phyloP scores from a whole-genome alignment of 805 yeast species.

The Wickerhamiella lipophila region DNA sequence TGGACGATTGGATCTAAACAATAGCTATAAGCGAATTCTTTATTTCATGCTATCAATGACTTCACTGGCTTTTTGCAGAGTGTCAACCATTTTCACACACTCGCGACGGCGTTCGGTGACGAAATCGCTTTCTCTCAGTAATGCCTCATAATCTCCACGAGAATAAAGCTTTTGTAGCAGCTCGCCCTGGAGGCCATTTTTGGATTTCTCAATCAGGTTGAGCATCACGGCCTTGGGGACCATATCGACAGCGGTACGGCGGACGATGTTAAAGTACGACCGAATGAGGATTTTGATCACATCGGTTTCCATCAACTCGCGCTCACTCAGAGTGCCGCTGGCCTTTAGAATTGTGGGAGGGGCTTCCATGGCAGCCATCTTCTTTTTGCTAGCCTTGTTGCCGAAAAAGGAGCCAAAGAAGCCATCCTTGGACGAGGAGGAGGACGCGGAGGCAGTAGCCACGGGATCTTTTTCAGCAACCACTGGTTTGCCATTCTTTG shows the following conservation, averaged over 20 bases:
- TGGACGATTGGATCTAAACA: too few species aligned
- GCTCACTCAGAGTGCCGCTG: constrained; percentile 80
- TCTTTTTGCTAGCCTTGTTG: constrained; percentile 63
- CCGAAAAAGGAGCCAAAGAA: constrained; percentile 94
- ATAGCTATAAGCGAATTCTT: too few species aligned
- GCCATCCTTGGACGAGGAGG: constrained; percentile 38
- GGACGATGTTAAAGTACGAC: constrained; percentile 84
- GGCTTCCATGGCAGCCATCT: constrained; percentile 90
- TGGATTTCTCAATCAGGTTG: constrained; percentile 72
- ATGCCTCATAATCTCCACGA: constrained; percentile 49
- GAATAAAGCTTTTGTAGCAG: constrained; percentile 77
- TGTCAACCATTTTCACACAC: constrained; percentile 90
- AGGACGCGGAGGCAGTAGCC: constrained; percentile 26
- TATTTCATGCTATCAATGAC: constrained; percentile 40
- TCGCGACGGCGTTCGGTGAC: constrained; percentile 92
- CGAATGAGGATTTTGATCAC: constrained; percentile 85
- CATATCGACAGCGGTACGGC: constrained; percentile 83
- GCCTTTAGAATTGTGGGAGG: constrained; percentile 94
- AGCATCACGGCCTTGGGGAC: constrained; percentile 94
- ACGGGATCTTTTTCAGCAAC: constrained; percentile 67
- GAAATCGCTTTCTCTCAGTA: constrained; percentile 81
- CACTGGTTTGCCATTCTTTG: constrained; percentile 47
- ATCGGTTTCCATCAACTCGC: constrained; percentile 94
- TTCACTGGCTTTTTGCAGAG: constrained; percentile 76
- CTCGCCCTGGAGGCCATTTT: constrained; percentile 81